Evolutionary conservation across 352 stramenopile genomes (phyloP), one percentile per base, ranked within the genome.

Genomic region (Phytophthora nicotianae): DNA sequence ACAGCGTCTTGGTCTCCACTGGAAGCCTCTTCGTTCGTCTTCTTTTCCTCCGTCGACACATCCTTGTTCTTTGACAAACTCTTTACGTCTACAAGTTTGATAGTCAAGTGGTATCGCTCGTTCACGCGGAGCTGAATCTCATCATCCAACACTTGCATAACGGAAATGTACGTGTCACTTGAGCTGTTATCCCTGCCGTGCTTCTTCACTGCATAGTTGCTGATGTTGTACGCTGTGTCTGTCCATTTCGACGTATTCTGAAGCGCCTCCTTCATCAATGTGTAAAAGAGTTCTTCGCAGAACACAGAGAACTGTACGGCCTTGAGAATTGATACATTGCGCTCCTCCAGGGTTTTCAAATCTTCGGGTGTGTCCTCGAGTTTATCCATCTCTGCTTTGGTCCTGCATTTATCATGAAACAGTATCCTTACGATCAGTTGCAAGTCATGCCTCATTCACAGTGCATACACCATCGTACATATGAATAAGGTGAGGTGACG

Each of bases 231-330:
- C 2, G 79, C 79, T 16, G 72, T 85, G 54, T 90, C 78, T 26
- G 70, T 89, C 85, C 85, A 93, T 50, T 78, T 89, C 5, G 70
- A 76, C 3, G 81, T 74, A 23, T 72, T 82, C 48, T 83, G 80
- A 41, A 94, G 63, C 10, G 85, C 84, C 49, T 94, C 87, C 51
- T 89, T 79, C 87, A 96, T 93, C 26, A 93, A 41, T 7, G 72
- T 90, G 58, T 92, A 81, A 61, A 96, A 96, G 0, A 91, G 62
- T 59, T 96, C 87, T 73, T 94, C 85, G 35, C 83, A 94, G 48
- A 93, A 96, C 1, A 96, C 80, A 2, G 87, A 93, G 52, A 93
- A 93, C 70, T 94, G 87, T 10, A 96, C 83, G 0, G 82, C 83
- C 60, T 88, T 86, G 4, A 96, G 58, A 56, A 93, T 68, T 5